Percentiles rank a stretch among this genome's conserved stretches.
These are phyloP conservation scores for Ramichloridium luteum DNA, from an alignment of 2,329 filamentous ascomycete species.

Conservation along the genomic window DNA sequence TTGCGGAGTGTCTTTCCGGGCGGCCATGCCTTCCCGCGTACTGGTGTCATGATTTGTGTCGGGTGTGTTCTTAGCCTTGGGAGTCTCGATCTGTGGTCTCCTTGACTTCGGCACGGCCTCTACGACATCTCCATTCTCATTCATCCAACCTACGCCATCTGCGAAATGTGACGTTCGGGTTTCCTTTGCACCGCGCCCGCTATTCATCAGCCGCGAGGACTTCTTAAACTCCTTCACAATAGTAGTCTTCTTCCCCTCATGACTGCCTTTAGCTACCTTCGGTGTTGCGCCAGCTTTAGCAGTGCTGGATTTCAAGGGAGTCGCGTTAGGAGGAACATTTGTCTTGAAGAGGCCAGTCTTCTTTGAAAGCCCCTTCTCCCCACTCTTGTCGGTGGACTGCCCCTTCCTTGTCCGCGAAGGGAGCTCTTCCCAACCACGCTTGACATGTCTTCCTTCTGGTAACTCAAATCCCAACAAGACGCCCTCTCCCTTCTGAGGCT, in stretches of 20 bases:
- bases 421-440: conserved; percentile 73
- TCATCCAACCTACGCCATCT: conserved; percentile 80
- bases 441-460: conserved; percentile 62
- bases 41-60: no score
- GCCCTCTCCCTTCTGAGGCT: conserved; percentile 36
- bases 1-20: no score
- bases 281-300: conserved; percentile 39
- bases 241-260: conserved; percentile 44
- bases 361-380: conserved; percentile 54
- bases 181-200: no score
- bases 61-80: no score
- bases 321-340: conserved; percentile 45
- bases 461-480: conserved; percentile 59
- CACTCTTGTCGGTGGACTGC: conserved; percentile 42
- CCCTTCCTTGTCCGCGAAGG: conserved; percentile 21
- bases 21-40: no score
- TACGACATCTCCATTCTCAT: conserved; percentile 63
- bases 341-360: conserved; percentile 80
- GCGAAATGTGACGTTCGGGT: conserved; percentile 59
- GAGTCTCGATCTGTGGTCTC: no score
- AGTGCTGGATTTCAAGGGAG: conserved; percentile 35
- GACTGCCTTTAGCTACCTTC: conserved; percentile 51
- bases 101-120: conserved; percentile 45
- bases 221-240: conserved; percentile 84
- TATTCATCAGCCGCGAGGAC: conserved; percentile 52